Percentiles rank a stretch among this genome's conserved stretches.
phyloP scores from a whole-genome alignment of 2,329 filamentous ascomycete species.

The Hypoxylon sp. region DNA sequence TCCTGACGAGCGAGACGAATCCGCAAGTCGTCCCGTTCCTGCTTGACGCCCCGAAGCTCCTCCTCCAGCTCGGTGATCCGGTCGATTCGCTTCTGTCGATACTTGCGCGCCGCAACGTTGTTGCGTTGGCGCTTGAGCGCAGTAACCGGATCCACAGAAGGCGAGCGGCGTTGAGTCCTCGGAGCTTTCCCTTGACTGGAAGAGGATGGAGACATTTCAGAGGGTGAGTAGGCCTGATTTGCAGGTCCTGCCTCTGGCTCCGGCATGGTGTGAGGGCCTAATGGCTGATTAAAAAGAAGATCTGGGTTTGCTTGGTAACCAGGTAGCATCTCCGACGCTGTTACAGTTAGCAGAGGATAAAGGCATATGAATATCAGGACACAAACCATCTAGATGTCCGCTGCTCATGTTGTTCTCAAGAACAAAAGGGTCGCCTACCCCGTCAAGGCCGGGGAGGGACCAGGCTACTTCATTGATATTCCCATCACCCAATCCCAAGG shows the following conservation, averaged over 20 bases:
- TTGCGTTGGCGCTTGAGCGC: slow-evolving; percentile 73
- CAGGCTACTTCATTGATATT: slow-evolving; percentile 43
- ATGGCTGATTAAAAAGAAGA: slow-evolving; percentile 44
- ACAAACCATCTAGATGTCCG: slow-evolving; percentile 47
- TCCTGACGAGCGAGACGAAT: slow-evolving; percentile 73
- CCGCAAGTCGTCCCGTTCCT: slow-evolving; percentile 73
- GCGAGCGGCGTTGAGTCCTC: slow-evolving; percentile 42
- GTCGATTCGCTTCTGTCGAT: slow-evolving; percentile 77
- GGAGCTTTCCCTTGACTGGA: slow-evolving; percentile 27
- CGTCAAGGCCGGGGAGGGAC: slow-evolving; percentile 45
- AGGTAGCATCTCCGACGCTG: slow-evolving; percentile 43
- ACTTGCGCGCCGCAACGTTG: slow-evolving; percentile 77
- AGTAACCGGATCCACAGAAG: slow-evolving; percentile 50
- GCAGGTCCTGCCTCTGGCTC: slow-evolving; percentile 27
- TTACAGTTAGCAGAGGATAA: slow-evolving; percentile 4
- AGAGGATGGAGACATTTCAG: slow-evolving; percentile 26
- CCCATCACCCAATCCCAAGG: slow-evolving; percentile 39
- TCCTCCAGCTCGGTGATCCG: slow-evolving; percentile 72
- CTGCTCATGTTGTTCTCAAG: slow-evolving; percentile 43
- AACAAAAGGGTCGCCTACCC: slow-evolving; percentile 39
- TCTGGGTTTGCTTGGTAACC: slow-evolving; percentile 39
- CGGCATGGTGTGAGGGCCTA: slow-evolving; percentile 26
- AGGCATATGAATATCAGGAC: not conserved
- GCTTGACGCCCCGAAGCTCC: slow-evolving; percentile 68
- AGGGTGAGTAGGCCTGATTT: slow-evolving; percentile 18